Evolutionary conservation across 805 yeast genomes (phyloP), one percentile per base, ranked within the genome.

Genomic region (Yarrowia alimentaria): DNA sequence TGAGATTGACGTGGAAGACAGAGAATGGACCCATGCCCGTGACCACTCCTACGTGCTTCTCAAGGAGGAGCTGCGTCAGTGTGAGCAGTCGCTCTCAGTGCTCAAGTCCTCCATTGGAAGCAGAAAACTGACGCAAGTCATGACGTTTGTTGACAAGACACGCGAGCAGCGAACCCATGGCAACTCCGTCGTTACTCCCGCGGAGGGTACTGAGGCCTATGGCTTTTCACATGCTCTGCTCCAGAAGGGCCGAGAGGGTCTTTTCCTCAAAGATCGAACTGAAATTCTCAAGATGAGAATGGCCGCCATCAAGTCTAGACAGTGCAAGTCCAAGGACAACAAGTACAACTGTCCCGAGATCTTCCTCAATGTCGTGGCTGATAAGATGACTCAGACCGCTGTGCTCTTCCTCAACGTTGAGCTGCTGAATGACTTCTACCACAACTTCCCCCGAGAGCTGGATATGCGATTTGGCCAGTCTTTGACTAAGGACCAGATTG

Each of bases 311-410:
- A 83, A 80, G 58, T 81, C 88, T 6, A 78, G 81, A 45, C 78
- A 78, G 58, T 93, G 99, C 72, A 79, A 79, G 58, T 72, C 75
- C 56, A 85, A 85, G 60, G 88, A 81, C 34, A 85, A 83, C 65
- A 89, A 85, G 65, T 88, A 83, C 64, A 83, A 81, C 58, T 93
- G 99, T 63, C 99, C 99, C 0, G 99, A 93, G 65, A 77, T 90
- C 6, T 94, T 90, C 58, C 72, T 93, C 64, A 95, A 88, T 62
- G 95, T 88, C 2, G 96, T 93, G 4, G 83, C 93, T 47, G 90
- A 88, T 56, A 93, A 93, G 66, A 70, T 93, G 18, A 87, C 97
- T 0, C 84, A 91, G 10, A 93, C 99, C 0, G 93, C 99, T 0
- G 93, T 93, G 3, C 68, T 93, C 55, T 93, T 93, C 61, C 70